phyloP scores from a whole-genome alignment of 2,329 filamentous ascomycete species.

The Hymenoscyphus fraxineus region DNA sequence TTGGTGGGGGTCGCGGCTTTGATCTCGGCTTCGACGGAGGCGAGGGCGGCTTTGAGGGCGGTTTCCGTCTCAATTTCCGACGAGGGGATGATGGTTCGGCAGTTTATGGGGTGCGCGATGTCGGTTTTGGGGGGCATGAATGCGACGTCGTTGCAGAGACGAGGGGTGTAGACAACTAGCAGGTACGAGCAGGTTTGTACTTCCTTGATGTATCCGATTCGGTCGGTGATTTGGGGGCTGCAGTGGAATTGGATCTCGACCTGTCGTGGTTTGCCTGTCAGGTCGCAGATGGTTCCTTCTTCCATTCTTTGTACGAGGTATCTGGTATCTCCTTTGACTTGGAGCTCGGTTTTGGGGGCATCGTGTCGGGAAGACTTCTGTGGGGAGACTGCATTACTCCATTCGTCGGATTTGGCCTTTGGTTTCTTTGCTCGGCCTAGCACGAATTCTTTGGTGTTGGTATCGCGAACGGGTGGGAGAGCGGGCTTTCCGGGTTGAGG shows the following conservation, averaged over 20 bases:
- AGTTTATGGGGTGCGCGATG: slow-evolving; percentile 59
- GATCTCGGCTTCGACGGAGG: slow-evolving; percentile 15
- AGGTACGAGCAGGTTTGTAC: slow-evolving; percentile 67
- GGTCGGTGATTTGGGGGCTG: slow-evolving; percentile 59
- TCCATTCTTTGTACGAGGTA: slow-evolving; percentile 67
- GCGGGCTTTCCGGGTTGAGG: slow-evolving; percentile 56
- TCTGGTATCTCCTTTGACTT: slow-evolving; percentile 61
- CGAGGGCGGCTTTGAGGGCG: slow-evolving; percentile 39
- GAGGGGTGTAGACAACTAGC: slow-evolving; percentile 70
- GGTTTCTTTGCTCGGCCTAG: slow-evolving; percentile 51
- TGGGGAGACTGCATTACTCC: slow-evolving; percentile 31
- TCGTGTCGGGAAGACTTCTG: slow-evolving; percentile 26
- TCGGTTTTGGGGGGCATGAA: slow-evolving; percentile 66
- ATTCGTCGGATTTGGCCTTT: slow-evolving; percentile 34
- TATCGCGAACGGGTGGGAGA: slow-evolving; percentile 65
- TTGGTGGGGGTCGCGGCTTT: slow-evolving; percentile 38
- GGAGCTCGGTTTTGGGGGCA: slow-evolving; percentile 46
- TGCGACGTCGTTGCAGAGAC: slow-evolving; percentile 71
- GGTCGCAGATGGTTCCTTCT: slow-evolving; percentile 65
- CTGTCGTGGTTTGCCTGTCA: slow-evolving; percentile 63
- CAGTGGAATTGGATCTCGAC: slow-evolving; percentile 63
- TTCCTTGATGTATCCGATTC: slow-evolving; percentile 71
- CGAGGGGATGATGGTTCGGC: slow-evolving; percentile 55
- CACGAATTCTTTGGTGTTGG: slow-evolving; percentile 57
- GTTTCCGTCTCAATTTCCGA: slow-evolving; percentile 28